phyloP scores from a whole-genome alignment of 495 filamentous ascomycete genomes.

The Aspergillus avenaceus region DNA sequence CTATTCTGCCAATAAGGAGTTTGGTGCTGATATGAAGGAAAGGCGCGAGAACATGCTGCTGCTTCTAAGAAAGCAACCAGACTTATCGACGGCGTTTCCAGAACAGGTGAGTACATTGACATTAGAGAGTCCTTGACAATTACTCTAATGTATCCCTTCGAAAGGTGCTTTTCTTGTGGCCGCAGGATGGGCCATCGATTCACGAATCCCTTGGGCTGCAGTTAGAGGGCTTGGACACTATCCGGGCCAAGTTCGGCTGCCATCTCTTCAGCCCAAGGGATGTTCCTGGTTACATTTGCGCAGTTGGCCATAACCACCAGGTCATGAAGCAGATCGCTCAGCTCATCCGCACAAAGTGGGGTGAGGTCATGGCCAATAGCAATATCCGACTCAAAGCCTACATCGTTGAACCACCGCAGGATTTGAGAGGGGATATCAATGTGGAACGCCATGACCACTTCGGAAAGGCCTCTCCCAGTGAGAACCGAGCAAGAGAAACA shows the following conservation, averaged over 20 bases:
- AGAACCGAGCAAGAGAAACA: not conserved
- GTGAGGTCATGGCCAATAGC: slow-evolving; percentile 28
- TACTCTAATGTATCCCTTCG: not conserved
- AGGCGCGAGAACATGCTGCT: slow-evolving; percentile 18
- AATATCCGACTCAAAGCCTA: slow-evolving; percentile 29
- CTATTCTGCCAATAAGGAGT: slow-evolving; percentile 15
- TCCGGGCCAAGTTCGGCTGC: slow-evolving; percentile 34
- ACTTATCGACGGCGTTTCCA: slow-evolving; percentile 14
- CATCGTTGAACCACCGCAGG: slow-evolving; percentile 37
- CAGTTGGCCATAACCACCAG: slow-evolving; percentile 14
- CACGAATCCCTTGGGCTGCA: slow-evolving; percentile 37
- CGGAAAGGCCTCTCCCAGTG: slow-evolving; percentile 13
- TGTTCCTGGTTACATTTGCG: slow-evolving; percentile 24
- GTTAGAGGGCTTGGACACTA: slow-evolving; percentile 43
- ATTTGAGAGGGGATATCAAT: slow-evolving; percentile 13
- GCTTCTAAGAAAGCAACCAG: slow-evolving; percentile 28
- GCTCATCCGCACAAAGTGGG: slow-evolving; percentile 30
- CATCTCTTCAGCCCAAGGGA: slow-evolving; percentile 27
- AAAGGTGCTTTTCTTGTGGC: slow-evolving; percentile 43
- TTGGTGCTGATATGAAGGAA: slow-evolving; percentile 18
- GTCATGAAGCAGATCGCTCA: slow-evolving; percentile 28
- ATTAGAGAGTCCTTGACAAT: not conserved
- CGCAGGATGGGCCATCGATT: slow-evolving; percentile 31
- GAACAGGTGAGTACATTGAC: slow-evolving; percentile 17
- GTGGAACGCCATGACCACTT: slow-evolving; percentile 11